A percentile compares a stretch with the other conserved stretches of the same genome.
Conservation (phyloP, 257 asterid species). For the Solanum tacnaense region DNA sequence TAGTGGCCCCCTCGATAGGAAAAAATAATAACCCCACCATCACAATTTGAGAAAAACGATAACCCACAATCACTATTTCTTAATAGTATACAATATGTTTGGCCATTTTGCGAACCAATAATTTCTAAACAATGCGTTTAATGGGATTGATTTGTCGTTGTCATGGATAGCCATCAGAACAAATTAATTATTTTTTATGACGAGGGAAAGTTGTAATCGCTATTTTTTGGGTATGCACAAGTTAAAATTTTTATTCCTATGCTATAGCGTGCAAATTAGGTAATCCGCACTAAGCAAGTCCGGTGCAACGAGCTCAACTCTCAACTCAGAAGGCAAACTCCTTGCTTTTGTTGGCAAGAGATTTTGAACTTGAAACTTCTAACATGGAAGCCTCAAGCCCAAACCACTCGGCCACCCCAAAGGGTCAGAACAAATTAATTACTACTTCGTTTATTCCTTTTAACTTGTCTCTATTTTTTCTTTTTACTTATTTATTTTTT, state of each 20-base stretch:
- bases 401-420: no score
- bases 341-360: background rate
- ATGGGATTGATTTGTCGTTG: background rate
- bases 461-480: background rate
- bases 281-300: no score
- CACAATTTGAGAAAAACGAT: background rate
- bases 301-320: background rate
- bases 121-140: background rate
- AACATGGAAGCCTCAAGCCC: rapidly evolving
- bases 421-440: no score
- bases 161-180: background rate
- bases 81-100: background rate
- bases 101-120: background rate
- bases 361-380: background rate
- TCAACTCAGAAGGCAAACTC: background rate
- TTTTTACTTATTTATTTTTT: no score
- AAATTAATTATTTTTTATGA: no score
- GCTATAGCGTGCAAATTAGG: background rate
- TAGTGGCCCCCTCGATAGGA: background rate
- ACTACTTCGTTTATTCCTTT: background rate
- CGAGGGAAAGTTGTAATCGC: no score
- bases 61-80: background rate
- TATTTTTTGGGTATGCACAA: background rate
- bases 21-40: background rate
- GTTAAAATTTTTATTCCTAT: no score